Percentiles rank a stretch among this genome's conserved stretches.
Conservation (phyloP, 257 asterid species). For the Solanum okadae region DNA sequence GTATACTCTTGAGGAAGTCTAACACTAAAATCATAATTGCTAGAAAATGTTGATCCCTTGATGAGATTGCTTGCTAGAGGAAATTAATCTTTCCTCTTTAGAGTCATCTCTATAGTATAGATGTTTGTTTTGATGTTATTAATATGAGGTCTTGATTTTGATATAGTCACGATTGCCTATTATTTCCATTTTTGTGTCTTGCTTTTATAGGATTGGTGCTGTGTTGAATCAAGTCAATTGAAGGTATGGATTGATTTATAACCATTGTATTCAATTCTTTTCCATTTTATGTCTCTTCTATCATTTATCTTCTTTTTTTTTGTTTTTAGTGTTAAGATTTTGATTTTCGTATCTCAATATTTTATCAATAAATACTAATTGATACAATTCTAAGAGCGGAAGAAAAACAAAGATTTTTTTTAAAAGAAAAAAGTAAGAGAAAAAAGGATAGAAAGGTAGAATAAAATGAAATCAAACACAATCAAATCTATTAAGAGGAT, state of each 20-base stretch:
- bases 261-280: not conserved
- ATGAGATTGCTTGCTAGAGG: not conserved
- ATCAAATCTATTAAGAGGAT: not conserved
- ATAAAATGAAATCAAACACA: too few species aligned
- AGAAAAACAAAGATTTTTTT: not conserved
- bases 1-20: not conserved
- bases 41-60: not conserved
- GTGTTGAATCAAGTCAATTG: not conserved
- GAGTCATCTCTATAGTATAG: not conserved
- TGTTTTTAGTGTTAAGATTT: not conserved
- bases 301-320: not conserved
- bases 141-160: not conserved
- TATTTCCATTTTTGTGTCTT: not conserved
- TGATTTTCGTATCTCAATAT: not conserved
- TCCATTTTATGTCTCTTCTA: not conserved
- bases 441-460: not conserved
- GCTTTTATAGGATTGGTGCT: not conserved
- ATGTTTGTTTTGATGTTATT: not conserved
- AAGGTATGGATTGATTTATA: not conserved
- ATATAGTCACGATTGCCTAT: not conserved
- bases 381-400: not conserved
- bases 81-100: not conserved
- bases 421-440: not conserved
- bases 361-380: too few species aligned
- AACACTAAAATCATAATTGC: not conserved